These are phyloP conservation scores for Ophiostoma sp. DNA, from an alignment of 2,329 filamentous ascomycete genomes.

Conservation along the genomic window DNA sequence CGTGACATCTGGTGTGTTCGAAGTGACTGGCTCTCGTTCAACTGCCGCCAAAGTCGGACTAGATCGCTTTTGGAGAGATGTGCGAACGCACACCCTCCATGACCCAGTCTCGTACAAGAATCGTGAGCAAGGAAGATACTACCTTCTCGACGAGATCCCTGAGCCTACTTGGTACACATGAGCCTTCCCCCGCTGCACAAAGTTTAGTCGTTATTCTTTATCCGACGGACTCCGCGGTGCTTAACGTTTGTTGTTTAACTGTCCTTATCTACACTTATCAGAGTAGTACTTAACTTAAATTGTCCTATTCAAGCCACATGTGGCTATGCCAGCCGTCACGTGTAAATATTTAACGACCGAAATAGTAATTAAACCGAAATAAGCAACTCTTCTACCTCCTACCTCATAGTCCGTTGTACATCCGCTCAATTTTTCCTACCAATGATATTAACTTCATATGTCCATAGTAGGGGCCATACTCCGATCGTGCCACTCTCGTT, in stretches of 20 bases:
- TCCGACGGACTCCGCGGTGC: slow-evolving; percentile 10
- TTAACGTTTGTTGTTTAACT: not conserved
- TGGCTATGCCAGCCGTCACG: too few species aligned
- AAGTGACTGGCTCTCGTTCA: slow-evolving; percentile 56
- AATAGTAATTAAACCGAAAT: too few species aligned
- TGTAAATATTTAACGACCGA: too few species aligned
- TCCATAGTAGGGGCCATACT: too few species aligned
- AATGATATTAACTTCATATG: too few species aligned
- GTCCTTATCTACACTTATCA: not conserved
- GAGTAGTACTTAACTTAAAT: too few species aligned
- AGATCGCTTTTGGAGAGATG: slow-evolving; percentile 61
- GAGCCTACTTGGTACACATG: slow-evolving; percentile 57
- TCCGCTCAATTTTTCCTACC: too few species aligned
- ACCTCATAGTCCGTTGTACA: too few species aligned
- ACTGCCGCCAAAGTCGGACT: slow-evolving; percentile 55
- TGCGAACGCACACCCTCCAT: slow-evolving; percentile 61
- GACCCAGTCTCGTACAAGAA: slow-evolving; percentile 66
- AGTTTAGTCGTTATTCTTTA: not conserved
- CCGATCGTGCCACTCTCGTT: too few species aligned
- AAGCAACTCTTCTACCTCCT: too few species aligned
- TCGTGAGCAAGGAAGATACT: slow-evolving; percentile 44
- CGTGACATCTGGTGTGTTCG: slow-evolving; percentile 58
- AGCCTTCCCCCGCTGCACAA: not conserved
- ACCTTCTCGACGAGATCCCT: slow-evolving; percentile 36
- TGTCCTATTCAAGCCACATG: too few species aligned